Base-by-base conservation (phyloP, 768 basidiomycete species). In the Termitomyces sp. region DNA sequence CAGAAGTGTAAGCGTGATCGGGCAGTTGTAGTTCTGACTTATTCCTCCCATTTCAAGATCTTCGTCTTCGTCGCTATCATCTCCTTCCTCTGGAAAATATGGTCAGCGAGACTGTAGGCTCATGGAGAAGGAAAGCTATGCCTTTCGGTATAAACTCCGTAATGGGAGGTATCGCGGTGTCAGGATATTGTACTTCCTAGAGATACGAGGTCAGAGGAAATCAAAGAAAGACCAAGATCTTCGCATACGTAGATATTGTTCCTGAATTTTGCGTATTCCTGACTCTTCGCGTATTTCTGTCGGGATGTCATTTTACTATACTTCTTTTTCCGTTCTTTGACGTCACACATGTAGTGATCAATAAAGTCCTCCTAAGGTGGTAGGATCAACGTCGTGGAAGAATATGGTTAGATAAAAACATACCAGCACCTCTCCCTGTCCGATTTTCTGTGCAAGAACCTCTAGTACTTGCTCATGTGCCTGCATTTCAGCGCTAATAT, bases 31-130 rank as follows among this genome's bases (percentile, higher is more conserved):
- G 63, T 85, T 86, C 65, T 91, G 89, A 6, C 85, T 88, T 30
- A 86, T 79, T 26, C 92, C 94, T 52, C 95, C 95, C 50, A 96
- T 75, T 70, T 94, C 88, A 33, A 98, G 70, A 12, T 97, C 95
- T 52, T 94, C 90, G 33, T 95, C 94, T 51, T 86, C 85, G 56
- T 90, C 90, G 53, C 87, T 90, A 31, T 80, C 84, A 60, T 93
- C 91, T 10, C 84, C 90, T 42, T 81, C 77, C 80, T 94, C 93
- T 94, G 33, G 23, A 31, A 68, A n/a, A 53, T 14, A 42, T 15
- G 50, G 35, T 50, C 15, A 49, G 37, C 38, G 38, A 17, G 28
- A n/a, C 8, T 45, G 23, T 2, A 35, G 11, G 53, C 28, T 54
- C 54, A 43, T 9, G 48, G 40, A 23, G 5, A 33, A 48, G 19